Evolutionary conservation across 2,329 filamentous ascomycete species (phyloP), one percentile per base, ranked within the genome.

Genomic region (Alternaria postmessia): DNA sequence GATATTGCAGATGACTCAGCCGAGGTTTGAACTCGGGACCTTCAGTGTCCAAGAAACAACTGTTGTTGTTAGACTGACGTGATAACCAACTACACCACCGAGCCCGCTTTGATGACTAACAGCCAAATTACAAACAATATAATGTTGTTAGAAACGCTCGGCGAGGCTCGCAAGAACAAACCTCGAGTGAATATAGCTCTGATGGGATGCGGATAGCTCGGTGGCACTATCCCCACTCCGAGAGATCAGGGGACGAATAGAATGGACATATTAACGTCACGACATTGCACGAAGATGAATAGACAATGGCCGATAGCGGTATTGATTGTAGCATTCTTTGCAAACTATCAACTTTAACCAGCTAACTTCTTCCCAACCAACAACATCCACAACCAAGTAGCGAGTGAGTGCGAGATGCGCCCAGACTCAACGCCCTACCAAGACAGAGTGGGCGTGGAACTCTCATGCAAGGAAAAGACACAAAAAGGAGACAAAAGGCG

Each of bases 1-100:
- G 24, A 2, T 26, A 7, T n/a, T 54, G 18, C 41, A 61, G 48
- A 47, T 64, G 61, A 64, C 59, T 64, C 61, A 61, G 57, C 61
- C 54, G 58, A 59, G 61, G 59, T 56, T 64, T 64, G 61, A 64
- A 64, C 61, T 59, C 58, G 54, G 59, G 61, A 64, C 61, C 61
- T 64, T 64, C 61, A 64, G 61, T 64, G 61, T 46, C 14, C 51
- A 26, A 36, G 39, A 43, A 51, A 51, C 46, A 48, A 44, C 32
- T 16, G 34, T 18, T 18, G 38, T 28, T 80, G 79, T 81, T 80
- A 81, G 78, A 80, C 79, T 80, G 75, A 80, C 78, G 79, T 80
- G 78, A 81, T 81, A 80, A 80, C 78, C 79, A 80, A 80, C 79
- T 81, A 81, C 79, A 81, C 78, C 76, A 78, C 62, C 72, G 69